Base-by-base conservation (phyloP, 306 rosid species). In the Purshia tridentata region DNA sequence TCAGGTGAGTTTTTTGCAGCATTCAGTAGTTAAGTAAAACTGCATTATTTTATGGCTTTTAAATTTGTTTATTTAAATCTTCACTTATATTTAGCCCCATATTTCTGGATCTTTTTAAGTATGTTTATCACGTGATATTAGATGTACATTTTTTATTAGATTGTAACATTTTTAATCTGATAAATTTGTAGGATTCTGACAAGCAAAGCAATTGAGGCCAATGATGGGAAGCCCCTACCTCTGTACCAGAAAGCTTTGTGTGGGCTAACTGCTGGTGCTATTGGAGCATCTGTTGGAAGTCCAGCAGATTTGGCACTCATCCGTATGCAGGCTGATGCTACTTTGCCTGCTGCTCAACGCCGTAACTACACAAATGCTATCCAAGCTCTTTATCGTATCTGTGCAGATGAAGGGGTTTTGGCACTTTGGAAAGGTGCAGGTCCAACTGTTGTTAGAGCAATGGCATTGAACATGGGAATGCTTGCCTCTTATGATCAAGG, bases 391-490 rank as follows among this genome's bases (percentile, higher is more conserved):
- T 86, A 71, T 80, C 94, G 99, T 58, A 94, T 94, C 79, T 80
- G 55, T 52, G 55, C 90, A 10, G 99, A 94, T 59, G 99, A 94
- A 80, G 99, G 99, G 47, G 84, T 94, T 72, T 80, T 94, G 83
- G 88, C 99, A 4, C 97, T 94, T 44, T 94, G 99, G 99, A 94
- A 94, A 75, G 99, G 99, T 74, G 99, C 99, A 6, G 99, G 99
- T 5, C 99, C 99, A 20, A 94, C 99, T 72, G 99, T 94, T 0
- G 96, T 94, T 22, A 88, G 99, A 77, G 99, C 99, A 46, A 94
- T 94, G 99, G 99, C 96, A 62, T 84, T 94, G 90, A 94, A 94
- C 85, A 94, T 94, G 99, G 99, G 99, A 20, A 94, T 94, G 99
- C 99, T 94, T 72, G 97, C 99, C 52, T 94, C 99, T 23, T 94